These are phyloP conservation scores for Saccharomyces cerevisiae DNA, from an alignment of 805 yeast species.

Conservation along the genomic window DNA sequence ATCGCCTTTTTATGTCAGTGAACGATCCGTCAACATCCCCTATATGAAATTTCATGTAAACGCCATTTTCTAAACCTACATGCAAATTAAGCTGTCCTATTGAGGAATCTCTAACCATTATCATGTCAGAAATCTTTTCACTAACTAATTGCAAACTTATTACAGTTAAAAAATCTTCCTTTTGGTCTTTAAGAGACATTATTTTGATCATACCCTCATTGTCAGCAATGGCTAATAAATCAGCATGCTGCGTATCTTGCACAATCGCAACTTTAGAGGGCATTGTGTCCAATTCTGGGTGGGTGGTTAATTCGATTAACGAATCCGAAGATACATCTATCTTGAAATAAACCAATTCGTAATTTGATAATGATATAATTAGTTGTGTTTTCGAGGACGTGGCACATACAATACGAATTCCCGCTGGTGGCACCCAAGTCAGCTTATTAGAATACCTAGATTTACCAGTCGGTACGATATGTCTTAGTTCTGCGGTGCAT, in stretches of 20 bases:
- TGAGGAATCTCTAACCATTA: neutral
- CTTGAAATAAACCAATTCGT: conserved; percentile 78
- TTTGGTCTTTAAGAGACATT: conserved; percentile 40
- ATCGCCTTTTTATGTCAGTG: conserved; percentile 57
- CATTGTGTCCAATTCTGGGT: neutral
- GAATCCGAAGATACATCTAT: conserved; percentile 49
- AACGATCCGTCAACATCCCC: conserved; percentile 55
- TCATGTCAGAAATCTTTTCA: neutral
- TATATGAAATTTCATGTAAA: conserved; percentile 56
- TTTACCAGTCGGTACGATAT: conserved; percentile 35
- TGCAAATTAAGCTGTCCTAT: conserved; percentile 40
- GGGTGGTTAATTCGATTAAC: conserved; percentile 48
- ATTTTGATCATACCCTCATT: conserved; percentile 64
- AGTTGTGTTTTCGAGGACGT: conserved; percentile 61
- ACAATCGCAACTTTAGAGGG: neutral
- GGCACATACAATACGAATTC: conserved; percentile 53
- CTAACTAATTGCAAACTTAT: neutral
- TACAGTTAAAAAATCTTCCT: conserved; percentile 32
- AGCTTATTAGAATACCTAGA: conserved; percentile 28
- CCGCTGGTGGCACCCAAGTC: conserved; percentile 82
- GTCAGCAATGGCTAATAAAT: conserved; percentile 62
- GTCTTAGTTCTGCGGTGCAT: conserved; percentile 60
- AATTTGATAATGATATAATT: conserved; percentile 59
- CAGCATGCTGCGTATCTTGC: conserved; percentile 31
- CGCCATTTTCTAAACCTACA: conserved; percentile 78